A percentile compares a stretch with the other conserved stretches of the same genome.
Conservation (phyloP, 352 stramenopile genomes). For the Globisporangium viniferum region DNA sequence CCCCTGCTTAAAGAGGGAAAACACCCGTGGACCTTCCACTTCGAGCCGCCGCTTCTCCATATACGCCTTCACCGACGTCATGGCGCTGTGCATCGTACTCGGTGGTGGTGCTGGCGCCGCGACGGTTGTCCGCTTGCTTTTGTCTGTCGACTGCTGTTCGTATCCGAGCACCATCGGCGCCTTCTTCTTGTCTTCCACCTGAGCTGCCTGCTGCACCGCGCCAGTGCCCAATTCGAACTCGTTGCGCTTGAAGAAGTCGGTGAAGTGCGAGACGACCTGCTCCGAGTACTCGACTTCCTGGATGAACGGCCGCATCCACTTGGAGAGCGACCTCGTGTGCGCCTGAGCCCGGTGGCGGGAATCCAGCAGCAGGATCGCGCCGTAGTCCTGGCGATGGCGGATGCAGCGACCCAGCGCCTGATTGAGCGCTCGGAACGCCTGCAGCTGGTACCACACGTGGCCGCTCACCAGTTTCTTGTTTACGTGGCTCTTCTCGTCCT, state of each 20-base stretch:
- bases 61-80: conserved; percentile 30
- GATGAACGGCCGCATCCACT: conserved; percentile 77
- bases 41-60: conserved; percentile 23
- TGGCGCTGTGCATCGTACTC: conserved; percentile 20
- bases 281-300: conserved; percentile 68
- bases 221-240: conserved; percentile 28
- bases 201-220: neutral
- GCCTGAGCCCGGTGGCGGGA: conserved; percentile 67
- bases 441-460: conserved; percentile 95
- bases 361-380: conserved; percentile 96
- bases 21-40: conserved; percentile 9
- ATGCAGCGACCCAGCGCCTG: conserved; percentile 98
- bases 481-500: conserved; percentile 67
- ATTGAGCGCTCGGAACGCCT: conserved; percentile 98
- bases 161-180: conserved; percentile 39
- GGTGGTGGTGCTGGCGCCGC: neutral
- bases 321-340: conserved; percentile 65
- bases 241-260: conserved; percentile 67
- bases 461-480: conserved; percentile 71
- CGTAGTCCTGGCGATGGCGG: conserved; percentile 97
- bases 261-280: conserved; percentile 57
- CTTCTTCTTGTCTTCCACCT: conserved; percentile 2
- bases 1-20: conserved; percentile 18
- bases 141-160: conserved; percentile 17
- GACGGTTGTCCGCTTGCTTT: neutral